phyloP scores from a whole-genome alignment of 2,329 filamentous ascomycete genomes.

The Aspergillus neotritici region DNA sequence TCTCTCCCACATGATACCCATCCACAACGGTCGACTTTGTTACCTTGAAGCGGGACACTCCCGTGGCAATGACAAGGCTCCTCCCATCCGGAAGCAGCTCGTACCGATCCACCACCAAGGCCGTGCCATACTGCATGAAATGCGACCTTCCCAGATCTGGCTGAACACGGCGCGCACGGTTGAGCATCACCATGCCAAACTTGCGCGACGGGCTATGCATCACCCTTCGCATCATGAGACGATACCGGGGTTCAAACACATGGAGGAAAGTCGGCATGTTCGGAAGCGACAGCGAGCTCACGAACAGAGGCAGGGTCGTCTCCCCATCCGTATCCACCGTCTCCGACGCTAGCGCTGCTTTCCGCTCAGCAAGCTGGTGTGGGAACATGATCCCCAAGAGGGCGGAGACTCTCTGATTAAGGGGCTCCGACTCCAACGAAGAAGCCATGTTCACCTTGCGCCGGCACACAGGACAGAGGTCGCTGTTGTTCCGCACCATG shows the following conservation, averaged over 20 bases:
- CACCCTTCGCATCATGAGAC: conserved; percentile 77
- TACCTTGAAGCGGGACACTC: conserved; percentile 71
- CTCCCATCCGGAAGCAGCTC: conserved; percentile 73
- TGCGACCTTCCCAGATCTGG: conserved; percentile 48
- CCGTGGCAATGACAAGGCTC: conserved; percentile 72
- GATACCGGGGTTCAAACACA: conserved; percentile 88
- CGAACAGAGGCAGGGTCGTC: conserved; percentile 65
- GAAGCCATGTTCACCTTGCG: conserved; percentile 53
- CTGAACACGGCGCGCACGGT: conserved; percentile 49
- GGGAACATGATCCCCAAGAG: conserved; percentile 66
- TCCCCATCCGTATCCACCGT: conserved; percentile 49
- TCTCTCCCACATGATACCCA: conserved; percentile 70
- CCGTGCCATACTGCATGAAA: conserved; percentile 71
- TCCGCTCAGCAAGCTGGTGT: conserved; percentile 56
- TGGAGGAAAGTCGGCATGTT: conserved; percentile 79
- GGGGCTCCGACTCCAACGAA: conserved; percentile 45
- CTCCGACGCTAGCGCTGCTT: conserved; percentile 53
- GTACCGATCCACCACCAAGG: conserved; percentile 68
- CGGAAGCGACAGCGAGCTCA: conserved; percentile 77
- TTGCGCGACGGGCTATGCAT: conserved; percentile 63
- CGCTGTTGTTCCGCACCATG: conserved; percentile 69
- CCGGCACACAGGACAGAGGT: conserved; percentile 75
- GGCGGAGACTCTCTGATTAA: conserved; percentile 58
- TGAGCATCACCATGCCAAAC: conserved; percentile 81
- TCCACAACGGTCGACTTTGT: conserved; percentile 59